Base-by-base conservation (phyloP, 1,139 yeast genomes). In the Saccharomyces hybrid region DNA sequence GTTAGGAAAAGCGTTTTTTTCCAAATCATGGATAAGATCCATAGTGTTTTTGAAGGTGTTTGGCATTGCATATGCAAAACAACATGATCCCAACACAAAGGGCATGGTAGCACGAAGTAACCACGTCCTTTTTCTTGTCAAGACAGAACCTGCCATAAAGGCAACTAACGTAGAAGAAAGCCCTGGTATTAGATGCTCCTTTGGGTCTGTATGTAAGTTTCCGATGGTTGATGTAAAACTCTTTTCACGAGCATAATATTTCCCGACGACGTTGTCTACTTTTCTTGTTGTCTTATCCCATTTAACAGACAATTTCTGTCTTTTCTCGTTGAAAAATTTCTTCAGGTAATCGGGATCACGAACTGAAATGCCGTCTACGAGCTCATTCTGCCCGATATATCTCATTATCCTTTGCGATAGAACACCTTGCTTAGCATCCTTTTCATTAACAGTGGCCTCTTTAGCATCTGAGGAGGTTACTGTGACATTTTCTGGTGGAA, bases 21-120 rank as follows among this genome's bases (percentile, higher is more conserved):
- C 97, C 60, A 83, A 76, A 53, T 75, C 76, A 83, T 91, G 85
- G 2, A 81, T 71, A 61, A 86, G 81, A 9, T 73, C 72, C 25
- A 79, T 74, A 7, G 91, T 82, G 68, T 88, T 89, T 47, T 69
- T 68, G 64, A 81, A 88, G 0, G 99, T 90, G 49, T 78, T 73
- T 28, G 99, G 99, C 63, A 91, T 77, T 61, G 86, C 84, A 70
- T 83, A 80, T 57, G 77, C 80, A 73, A 90, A 88, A 1, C 96
- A 84, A 11, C 78, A 79, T 23, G 81, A 62, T 16, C 96, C 96
- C 52, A 87, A 77, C 0, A 78, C 71, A 2, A 86, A 57, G 2
- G 98, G 98, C 11, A 83, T 76, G 0, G 81, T 60, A 3, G 79
- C 73, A 64, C 85, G 83, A 14, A 88, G 69, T 4, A 85, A 53